Conservation (phyloP, 1,284 basidiomycete genomes). For the Pseudomicrostroma phylloplanum region DNA sequence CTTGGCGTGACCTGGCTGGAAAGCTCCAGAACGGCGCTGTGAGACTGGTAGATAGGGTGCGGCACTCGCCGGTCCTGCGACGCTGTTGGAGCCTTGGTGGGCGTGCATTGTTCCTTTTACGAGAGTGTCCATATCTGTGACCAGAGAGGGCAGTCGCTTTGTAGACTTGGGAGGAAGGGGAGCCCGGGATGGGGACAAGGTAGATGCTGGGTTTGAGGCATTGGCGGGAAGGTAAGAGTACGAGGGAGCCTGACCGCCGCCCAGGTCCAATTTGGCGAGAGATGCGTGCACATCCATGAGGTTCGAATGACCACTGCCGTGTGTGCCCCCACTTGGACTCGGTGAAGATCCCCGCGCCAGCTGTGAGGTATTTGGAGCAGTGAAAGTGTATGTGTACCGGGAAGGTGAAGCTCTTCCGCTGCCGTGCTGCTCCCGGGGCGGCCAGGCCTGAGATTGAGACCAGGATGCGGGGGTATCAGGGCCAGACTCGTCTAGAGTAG, state of each 20-base stretch:
- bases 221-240: too few relatives aligned
- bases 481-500: too few relatives aligned
- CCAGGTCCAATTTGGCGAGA: constrained; percentile 12
- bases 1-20: constrained; percentile 11
- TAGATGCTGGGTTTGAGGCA: neutral
- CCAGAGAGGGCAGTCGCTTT: constrained; percentile 26
- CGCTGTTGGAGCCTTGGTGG: neutral
- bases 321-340: neutral
- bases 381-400: neutral
- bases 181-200: constrained; percentile 12
- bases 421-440: neutral
- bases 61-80: neutral
- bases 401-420: neutral
- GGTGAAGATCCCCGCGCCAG: constrained; percentile 2
- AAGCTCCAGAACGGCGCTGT: constrained; percentile 21
- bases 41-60: constrained; percentile 19
- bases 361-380: constrained; percentile 18
- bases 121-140: constrained; percentile 35
- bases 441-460: too few relatives aligned
- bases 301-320: neutral
- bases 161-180: too few relatives aligned
- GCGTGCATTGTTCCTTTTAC: constrained; percentile 17
- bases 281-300: constrained; percentile 13
- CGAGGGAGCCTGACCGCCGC: constrained; percentile 2
- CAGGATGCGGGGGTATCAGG: too few relatives aligned